Percentiles rank a stretch among this genome's conserved stretches.
Evolutionary conservation across 2,329 filamentous ascomycete genomes (phyloP).

Genomic region (Pestalotiopsis sp.): DNA sequence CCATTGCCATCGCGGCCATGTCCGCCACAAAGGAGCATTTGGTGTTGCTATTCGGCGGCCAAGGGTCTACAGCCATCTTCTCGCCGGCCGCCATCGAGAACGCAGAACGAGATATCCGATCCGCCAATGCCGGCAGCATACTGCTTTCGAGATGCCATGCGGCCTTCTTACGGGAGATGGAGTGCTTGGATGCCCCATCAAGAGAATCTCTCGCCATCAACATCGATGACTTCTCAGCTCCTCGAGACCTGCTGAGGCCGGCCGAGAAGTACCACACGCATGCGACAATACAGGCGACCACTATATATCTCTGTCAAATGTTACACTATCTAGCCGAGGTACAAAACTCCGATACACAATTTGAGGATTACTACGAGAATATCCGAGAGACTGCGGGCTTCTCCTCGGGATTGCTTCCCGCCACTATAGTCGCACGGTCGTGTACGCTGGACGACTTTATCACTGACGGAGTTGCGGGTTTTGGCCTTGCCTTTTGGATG

Average conservation of each 20-base stretch:
- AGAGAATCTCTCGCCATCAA: neutral
- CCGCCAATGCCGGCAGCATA: constrained; percentile 3
- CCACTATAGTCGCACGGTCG: constrained; percentile 8
- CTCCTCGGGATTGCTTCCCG: constrained; percentile 12
- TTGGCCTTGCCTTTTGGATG: constrained; percentile 12
- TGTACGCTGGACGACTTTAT: constrained; percentile 12
- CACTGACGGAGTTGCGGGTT: neutral
- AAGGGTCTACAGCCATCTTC: constrained; percentile 10
- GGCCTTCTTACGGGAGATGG: constrained; percentile 5
- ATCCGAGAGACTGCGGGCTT: constrained; percentile 10
- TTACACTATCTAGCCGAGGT: constrained; percentile 11
- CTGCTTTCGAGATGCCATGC: constrained; percentile 9
- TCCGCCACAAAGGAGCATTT: neutral
- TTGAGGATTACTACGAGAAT: constrained; percentile 5
- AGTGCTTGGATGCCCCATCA: neutral
- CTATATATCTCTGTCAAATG: constrained; percentile 14
- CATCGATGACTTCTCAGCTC: neutral
- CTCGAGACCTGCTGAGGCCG: constrained; percentile 8
- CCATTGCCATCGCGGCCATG: neutral
- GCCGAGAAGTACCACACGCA: constrained; percentile 9
- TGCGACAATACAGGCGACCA: constrained; percentile 12
- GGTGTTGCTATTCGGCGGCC: constrained; percentile 9
- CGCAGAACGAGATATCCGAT: constrained; percentile 8
- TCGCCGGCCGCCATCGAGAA: neutral
- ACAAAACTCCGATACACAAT: neutral